Percentiles rank a stretch among this genome's conserved stretches.
Conservation (phyloP, 2,329 filamentous ascomycete genomes). For the Calonectria pauciramosa region DNA sequence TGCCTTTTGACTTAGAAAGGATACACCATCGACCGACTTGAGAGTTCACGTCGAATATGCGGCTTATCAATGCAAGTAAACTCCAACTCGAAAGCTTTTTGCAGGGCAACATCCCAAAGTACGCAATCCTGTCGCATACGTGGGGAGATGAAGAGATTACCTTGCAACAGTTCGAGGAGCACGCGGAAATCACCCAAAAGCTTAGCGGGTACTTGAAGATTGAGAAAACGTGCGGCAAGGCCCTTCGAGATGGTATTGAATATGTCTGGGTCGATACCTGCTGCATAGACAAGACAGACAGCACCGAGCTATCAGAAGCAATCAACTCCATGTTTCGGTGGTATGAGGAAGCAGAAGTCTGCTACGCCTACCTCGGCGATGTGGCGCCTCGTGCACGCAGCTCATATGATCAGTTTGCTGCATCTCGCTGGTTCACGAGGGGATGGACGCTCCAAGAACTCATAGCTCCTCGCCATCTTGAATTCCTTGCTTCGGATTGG, state of each 20-base stretch:
- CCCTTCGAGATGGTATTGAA: not conserved
- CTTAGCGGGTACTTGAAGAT: not conserved
- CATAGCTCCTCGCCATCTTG: not conserved
- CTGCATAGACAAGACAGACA: conserved; percentile 7
- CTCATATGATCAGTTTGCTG: not conserved
- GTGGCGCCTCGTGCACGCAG: not conserved
- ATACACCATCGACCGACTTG: not conserved
- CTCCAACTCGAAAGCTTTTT: not conserved
- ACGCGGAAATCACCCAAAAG: not conserved
- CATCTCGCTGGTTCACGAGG: not conserved
- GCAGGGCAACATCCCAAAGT: not conserved
- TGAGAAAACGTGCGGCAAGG: not conserved
- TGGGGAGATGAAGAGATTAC: not conserved
- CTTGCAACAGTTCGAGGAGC: not conserved
- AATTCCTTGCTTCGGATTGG: not conserved
- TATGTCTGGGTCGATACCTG: conserved; percentile 11
- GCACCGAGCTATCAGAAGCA: not conserved
- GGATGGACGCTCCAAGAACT: conserved; percentile 11
- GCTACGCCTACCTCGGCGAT: not conserved
- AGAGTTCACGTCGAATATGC: not conserved
- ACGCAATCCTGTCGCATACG: conserved; percentile 5
- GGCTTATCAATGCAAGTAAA: not conserved
- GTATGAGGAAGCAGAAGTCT: not conserved
- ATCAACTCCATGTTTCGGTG: conserved; percentile 14
- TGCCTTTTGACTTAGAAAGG: not conserved